Percentiles rank a stretch among this genome's conserved stretches.
phyloP scores from a whole-genome alignment of 1,284 basidiomycete genomes.

The Phlebopus sp. region DNA sequence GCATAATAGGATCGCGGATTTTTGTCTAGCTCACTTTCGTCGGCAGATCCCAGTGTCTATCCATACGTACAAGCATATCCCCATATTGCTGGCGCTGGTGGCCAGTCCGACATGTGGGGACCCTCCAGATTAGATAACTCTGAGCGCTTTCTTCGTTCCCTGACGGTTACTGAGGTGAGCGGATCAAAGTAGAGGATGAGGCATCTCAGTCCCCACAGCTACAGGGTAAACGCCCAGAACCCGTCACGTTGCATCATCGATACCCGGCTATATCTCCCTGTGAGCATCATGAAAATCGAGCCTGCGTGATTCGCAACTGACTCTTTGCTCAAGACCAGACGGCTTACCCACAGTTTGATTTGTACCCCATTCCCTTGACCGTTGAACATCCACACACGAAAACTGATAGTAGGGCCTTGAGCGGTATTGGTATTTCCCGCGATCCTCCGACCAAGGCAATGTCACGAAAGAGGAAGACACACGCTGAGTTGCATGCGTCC shows the following conservation, averaged over 20 bases:
- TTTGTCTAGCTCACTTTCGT: not conserved
- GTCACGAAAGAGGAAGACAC: slow-evolving; percentile 14
- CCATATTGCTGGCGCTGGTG: not conserved
- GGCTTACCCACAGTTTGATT: slow-evolving; percentile 36
- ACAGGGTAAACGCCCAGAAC: slow-evolving; percentile 1
- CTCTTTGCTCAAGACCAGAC: slow-evolving; percentile 26
- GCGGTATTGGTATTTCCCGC: not conserved
- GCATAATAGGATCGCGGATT: slow-evolving; percentile 1
- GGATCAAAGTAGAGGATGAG: not conserved
- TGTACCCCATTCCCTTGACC: slow-evolving; percentile 29
- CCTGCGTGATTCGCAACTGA: not conserved
- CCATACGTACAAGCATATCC: slow-evolving; percentile 23
- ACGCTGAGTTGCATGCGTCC: slow-evolving; percentile 18
- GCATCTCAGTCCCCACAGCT: slow-evolving; percentile 4
- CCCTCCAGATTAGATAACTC: slow-evolving; percentile 6
- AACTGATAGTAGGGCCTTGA: not conserved
- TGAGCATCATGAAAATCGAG: not conserved
- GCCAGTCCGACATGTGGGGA: slow-evolving; percentile 8
- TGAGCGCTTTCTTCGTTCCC: not conserved
- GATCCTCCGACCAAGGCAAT: not conserved
- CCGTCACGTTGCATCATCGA: not conserved
- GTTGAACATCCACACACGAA: not conserved
- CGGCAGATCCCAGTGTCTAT: slow-evolving; percentile 18
- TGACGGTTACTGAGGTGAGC: slow-evolving; percentile 17
- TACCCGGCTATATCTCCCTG: slow-evolving; percentile 1